phyloP scores from a whole-genome alignment of 768 basidiomycete genomes.

The Mycena vulgaris region DNA sequence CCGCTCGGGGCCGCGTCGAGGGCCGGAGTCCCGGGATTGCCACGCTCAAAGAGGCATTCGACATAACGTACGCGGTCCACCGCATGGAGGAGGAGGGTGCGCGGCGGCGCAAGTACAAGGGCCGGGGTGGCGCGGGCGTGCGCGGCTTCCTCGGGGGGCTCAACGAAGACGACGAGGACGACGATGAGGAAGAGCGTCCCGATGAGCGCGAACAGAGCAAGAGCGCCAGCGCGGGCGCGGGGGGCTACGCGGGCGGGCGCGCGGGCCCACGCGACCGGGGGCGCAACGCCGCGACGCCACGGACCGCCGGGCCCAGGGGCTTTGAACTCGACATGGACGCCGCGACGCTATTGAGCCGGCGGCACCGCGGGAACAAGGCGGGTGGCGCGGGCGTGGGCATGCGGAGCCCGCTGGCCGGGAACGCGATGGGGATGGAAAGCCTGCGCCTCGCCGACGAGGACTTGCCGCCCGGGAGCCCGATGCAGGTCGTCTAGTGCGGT shows the following conservation, averaged over 20 bases:
- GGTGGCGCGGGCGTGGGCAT: constrained; percentile 41
- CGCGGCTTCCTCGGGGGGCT: constrained; percentile 87
- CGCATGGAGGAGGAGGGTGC: constrained; percentile 99
- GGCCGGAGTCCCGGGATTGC: constrained; percentile 94
- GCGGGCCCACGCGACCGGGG: constrained; percentile 47
- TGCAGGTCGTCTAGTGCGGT: constrained; percentile 39
- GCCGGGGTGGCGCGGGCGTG: constrained; percentile 81
- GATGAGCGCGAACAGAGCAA: constrained; percentile 63
- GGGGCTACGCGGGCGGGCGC: constrained; percentile 49
- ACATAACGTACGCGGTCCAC: constrained; percentile 98
- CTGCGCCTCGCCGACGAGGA: constrained; percentile 41
- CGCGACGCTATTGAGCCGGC: constrained; percentile 88
- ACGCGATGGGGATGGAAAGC: constrained; percentile 46
- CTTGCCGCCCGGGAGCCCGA: constrained; percentile 42
- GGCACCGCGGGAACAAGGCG: constrained; percentile 61
- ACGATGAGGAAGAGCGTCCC: constrained; percentile 56
- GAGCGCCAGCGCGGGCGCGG: constrained; percentile 43
- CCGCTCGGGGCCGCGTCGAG: constrained; percentile 80
- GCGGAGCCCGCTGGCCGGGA: constrained; percentile 54
- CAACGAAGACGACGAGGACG: constrained; percentile 94
- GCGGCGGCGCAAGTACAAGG: constrained; percentile 85
- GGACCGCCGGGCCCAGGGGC: constrained; percentile 37
- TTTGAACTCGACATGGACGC: constrained; percentile 93
- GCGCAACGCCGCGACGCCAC: constrained; percentile 20
- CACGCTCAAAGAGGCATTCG: constrained; percentile 97